Base-by-base conservation (phyloP, 495 filamentous ascomycete genomes). In the Penicillium steckii region DNA sequence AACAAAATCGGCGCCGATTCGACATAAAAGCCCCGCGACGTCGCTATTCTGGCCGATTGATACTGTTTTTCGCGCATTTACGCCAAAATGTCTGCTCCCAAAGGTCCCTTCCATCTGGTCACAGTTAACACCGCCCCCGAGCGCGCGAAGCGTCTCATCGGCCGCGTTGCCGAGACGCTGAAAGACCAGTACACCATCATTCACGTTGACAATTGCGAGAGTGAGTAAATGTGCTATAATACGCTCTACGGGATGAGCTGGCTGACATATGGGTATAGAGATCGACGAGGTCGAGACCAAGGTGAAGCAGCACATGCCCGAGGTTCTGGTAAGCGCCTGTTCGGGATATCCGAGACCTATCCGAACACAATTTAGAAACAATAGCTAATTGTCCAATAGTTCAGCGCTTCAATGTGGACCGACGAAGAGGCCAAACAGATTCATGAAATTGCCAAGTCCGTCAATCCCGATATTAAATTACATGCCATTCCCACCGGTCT, bases 61-160 rank as follows among this genome's bases (percentile, higher is more conserved):
- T 50, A 29, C 22, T 46, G 30, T 26, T 8, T 49, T 25, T 12
- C 33, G 22, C 15, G 22, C 25, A 35, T 40, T 27, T 26, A 43
- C 32, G 32, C 59, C 60, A 65, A 17, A 29, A 76, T 76, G 67
- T 65, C 74, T 65, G 48, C 62, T 74, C 81, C 70, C 7, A 76
- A 80, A 56, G 82, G 80, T 27, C 80, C 82, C 15, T 87, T 76
- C 67, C 78, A 67, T 45, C 78, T 88, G 18, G 78, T 85, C 41
- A 86, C 84, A 9, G 85, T 88, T 57, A 87, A 87, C 72, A 88
- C 79, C 40, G 84, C 76, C 1, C 85, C 85, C 8, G 84, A 85
- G 52, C 77, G 85, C 25, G 85, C 85, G 30, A 79, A 81, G 63
- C 65, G 70, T 8, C 67, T 87, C 30, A 80, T 86, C 60, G 85